Conservation (phyloP, 2,329 filamentous ascomycete species). For the Fusarium napiforme region DNA sequence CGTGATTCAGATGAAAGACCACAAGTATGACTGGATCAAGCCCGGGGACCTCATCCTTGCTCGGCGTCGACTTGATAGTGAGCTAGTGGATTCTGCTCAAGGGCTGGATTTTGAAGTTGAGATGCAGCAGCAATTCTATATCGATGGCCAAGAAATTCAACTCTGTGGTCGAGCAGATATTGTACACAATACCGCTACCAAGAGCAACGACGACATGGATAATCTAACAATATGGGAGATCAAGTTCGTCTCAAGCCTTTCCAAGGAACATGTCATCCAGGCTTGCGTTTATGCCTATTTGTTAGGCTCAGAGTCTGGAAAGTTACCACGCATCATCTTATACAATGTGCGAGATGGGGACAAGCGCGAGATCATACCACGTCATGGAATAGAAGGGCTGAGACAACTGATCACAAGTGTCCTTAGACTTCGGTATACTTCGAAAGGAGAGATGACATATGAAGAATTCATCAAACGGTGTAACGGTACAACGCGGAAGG, state of each 20-base stretch:
- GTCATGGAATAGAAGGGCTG: constrained; percentile 6
- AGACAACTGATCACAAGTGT: constrained; percentile 26
- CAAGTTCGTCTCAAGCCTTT: constrained; percentile 45
- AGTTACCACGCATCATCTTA: constrained; percentile 36
- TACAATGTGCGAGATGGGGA: constrained; percentile 46
- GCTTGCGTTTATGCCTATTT: constrained; percentile 44
- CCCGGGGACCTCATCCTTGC: constrained; percentile 32
- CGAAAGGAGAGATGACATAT: background rate
- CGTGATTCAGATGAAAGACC: constrained; percentile 41
- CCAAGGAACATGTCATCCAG: constrained; percentile 43
- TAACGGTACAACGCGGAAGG: constrained; percentile 4
- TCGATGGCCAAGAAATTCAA: background rate
- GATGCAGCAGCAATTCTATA: background rate
- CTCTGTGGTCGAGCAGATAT: constrained; percentile 31
- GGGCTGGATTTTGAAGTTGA: constrained; percentile 16
- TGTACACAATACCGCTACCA: background rate
- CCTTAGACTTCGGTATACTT: constrained; percentile 35
- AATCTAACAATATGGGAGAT: constrained; percentile 44
- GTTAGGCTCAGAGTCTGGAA: background rate
- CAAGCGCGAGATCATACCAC: constrained; percentile 36
- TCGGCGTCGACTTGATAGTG: constrained; percentile 28
- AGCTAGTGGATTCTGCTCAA: constrained; percentile 10
- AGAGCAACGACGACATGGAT: background rate
- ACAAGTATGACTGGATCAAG: constrained; percentile 45
- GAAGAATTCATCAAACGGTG: constrained; percentile 28